Evolutionary conservation across 345 rosid species (phyloP).

Genomic region (Viola odorata): DNA sequence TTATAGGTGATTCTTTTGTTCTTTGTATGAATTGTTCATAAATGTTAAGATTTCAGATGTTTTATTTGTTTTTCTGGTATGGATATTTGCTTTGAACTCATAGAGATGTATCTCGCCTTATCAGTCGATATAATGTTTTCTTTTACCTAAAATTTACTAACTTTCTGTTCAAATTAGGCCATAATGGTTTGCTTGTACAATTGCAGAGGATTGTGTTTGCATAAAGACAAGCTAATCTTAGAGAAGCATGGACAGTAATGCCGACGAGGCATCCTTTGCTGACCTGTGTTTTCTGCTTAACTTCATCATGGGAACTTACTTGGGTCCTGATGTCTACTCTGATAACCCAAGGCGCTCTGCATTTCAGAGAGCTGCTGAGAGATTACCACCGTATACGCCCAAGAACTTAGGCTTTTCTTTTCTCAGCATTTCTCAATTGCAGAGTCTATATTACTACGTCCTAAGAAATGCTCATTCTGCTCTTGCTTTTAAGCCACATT

Average conservation of each 20-base stretch:
- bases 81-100: too few relatives aligned
- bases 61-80: too few relatives aligned
- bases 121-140: too few relatives aligned
- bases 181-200: too few relatives aligned
- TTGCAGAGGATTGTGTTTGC: too few relatives aligned
- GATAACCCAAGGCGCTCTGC: conserved; percentile 59
- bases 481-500: conserved; percentile 34
- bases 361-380: conserved; percentile 38
- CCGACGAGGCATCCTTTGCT: conserved; percentile 11
- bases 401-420: conserved; percentile 48
- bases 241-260: conserved; percentile 10
- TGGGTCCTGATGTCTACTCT: conserved; percentile 64
- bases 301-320: conserved; percentile 49
- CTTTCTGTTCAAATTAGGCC: too few relatives aligned
- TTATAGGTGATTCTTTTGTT: too few relatives aligned
- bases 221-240: conserved; percentile 3
- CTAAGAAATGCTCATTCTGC: conserved; percentile 38
- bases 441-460: conserved; percentile 44
- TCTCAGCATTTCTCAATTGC: conserved; percentile 38
- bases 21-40: too few relatives aligned
- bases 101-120: too few relatives aligned
- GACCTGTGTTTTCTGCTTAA: conserved; percentile 50
- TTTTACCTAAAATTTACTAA: too few relatives aligned
- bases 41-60: too few relatives aligned
- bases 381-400: conserved; percentile 44